These are phyloP conservation scores for Coemansia javaensis DNA, from an alignment of 192 early-diverging fungal genomes.

Conservation along the genomic window DNA sequence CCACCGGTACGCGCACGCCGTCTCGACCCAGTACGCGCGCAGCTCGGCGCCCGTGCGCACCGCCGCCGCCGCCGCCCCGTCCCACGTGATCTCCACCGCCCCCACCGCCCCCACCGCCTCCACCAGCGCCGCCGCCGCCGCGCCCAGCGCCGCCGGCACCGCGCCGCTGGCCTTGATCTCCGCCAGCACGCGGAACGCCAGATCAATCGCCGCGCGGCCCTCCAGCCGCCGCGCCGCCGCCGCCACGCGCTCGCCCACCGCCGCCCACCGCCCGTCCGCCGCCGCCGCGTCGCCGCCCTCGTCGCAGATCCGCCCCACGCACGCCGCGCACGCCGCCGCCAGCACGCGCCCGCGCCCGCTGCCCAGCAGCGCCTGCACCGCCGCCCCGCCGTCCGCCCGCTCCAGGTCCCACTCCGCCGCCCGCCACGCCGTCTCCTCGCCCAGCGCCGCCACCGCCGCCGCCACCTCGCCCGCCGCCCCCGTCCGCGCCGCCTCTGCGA, in stretches of 20 bases:
- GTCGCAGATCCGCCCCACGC: conserved; percentile 40
- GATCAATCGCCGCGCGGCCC: conserved; percentile 25
- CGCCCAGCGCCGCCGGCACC: conserved; percentile 6
- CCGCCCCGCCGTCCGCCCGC: neutral
- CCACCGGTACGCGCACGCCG: conserved; percentile 40
- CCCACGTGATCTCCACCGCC: conserved; percentile 23
- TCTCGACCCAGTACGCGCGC: conserved; percentile 40
- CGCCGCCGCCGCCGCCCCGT: neutral
- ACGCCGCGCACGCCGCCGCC: conserved; percentile 14
- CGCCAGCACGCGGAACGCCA: conserved; percentile 33
- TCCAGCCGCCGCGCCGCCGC: conserved; percentile 26
- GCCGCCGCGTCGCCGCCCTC: neutral
- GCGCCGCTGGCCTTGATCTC: conserved; percentile 37
- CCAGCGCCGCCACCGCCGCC: neutral
- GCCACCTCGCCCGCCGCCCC: neutral
- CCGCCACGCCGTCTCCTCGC: no score
- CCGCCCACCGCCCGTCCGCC: conserved; percentile 9
- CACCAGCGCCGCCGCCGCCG: conserved; percentile 31
- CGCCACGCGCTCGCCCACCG: conserved; percentile 22
- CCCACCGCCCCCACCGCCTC: conserved; percentile 40
- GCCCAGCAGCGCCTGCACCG: neutral
- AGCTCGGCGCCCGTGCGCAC: conserved; percentile 23
- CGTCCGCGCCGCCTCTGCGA: no score
- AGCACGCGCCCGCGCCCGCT: conserved; percentile 1
- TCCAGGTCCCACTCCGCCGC: no score